Conservation (phyloP, 2,329 filamentous ascomycete species). For the Hypoxylon rubiginosum region DNA sequence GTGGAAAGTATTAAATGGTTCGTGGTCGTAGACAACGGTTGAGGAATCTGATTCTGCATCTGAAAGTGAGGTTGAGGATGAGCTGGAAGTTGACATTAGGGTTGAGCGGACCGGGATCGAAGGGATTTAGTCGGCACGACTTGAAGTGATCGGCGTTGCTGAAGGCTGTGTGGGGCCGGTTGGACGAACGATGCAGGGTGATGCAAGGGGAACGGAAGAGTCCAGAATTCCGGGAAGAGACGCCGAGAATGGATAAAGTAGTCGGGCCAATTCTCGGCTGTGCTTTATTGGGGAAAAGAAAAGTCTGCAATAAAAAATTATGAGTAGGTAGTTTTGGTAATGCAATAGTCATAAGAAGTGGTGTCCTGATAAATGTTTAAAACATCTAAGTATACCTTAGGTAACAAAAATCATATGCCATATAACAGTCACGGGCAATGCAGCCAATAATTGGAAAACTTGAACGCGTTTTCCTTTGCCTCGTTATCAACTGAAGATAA, state of each 20-base stretch:
- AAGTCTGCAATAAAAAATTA: neutral
- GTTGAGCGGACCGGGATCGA: neutral
- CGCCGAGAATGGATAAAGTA: neutral
- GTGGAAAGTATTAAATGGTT: constrained; percentile 24
- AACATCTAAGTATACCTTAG: neutral
- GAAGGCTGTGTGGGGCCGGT: constrained; percentile 2
- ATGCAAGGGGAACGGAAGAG: neutral
- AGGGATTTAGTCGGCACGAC: neutral
- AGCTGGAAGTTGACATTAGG: neutral
- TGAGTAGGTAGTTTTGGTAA: neutral
- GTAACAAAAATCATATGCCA: neutral
- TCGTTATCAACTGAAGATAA: neutral
- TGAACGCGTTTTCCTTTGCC: neutral
- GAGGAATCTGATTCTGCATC: constrained; percentile 18
- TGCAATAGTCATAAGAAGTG: neutral
- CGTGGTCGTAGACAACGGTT: constrained; percentile 14
- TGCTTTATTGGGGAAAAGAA: neutral
- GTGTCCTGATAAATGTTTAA: neutral
- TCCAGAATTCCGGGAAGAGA: neutral
- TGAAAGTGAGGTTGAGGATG: neutral
- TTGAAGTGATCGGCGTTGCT: neutral
- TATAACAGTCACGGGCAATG: neutral
- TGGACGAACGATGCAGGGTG: neutral
- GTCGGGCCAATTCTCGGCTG: neutral
- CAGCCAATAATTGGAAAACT: neutral